A percentile compares a stretch with the other conserved stretches of the same genome.
Conservation (phyloP, 2,329 filamentous ascomycete species). For the Nigrograna mackinnonii region DNA sequence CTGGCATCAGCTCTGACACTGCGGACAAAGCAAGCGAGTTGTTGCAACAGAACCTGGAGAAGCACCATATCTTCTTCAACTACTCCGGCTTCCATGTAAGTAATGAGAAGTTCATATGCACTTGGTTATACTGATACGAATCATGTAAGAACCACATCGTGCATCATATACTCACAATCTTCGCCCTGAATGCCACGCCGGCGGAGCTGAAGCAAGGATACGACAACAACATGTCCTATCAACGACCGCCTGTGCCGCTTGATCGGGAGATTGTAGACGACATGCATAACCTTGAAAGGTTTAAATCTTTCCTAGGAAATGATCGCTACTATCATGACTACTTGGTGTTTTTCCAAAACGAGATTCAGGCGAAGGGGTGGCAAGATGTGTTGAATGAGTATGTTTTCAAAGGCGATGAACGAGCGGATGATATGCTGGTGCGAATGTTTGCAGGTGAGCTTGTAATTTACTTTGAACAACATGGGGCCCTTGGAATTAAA, state of each 20-base stretch:
- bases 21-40: slow-evolving; percentile 68
- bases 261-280: slow-evolving; percentile 57
- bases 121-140: background rate
- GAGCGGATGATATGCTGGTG: slow-evolving; percentile 69
- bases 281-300: slow-evolving; percentile 60
- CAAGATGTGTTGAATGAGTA: slow-evolving; percentile 66
- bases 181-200: slow-evolving; percentile 70
- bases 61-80: slow-evolving; percentile 83
- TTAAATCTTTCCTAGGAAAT: slow-evolving; percentile 65
- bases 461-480: too few species aligned
- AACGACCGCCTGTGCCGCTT: slow-evolving; percentile 56
- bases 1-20: slow-evolving; percentile 57
- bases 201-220: slow-evolving; percentile 66
- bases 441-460: slow-evolving; percentile 68
- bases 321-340: slow-evolving; percentile 72
- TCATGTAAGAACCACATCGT: slow-evolving; percentile 68
- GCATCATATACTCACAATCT: slow-evolving; percentile 77
- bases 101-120: too few species aligned
- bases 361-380: slow-evolving; percentile 70
- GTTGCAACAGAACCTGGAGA: slow-evolving; percentile 75
- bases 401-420: slow-evolving; percentile 67
- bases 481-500: too few species aligned
- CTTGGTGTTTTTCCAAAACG: slow-evolving; percentile 73
- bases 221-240: slow-evolving; percentile 67
- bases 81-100: slow-evolving; percentile 68